Evolutionary conservation across 2,329 filamentous ascomycete genomes (phyloP), one percentile per base, ranked within the genome.

Genomic region (Apiospora koreana): DNA sequence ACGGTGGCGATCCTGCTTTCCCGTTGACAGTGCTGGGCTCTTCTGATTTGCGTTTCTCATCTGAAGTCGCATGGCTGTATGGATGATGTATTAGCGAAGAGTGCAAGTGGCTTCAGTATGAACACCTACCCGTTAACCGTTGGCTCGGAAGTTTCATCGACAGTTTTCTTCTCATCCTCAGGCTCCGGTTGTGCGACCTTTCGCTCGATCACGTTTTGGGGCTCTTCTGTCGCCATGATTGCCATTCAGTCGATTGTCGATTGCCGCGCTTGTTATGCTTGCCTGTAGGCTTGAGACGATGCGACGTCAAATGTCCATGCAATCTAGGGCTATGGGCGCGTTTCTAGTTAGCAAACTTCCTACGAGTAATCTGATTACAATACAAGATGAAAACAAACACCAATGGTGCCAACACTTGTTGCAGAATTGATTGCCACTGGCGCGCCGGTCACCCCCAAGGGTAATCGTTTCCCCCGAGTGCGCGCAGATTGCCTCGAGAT

Each of bases 41-140:
- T 28, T 74, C 70, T 18, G 72, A 64, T 68, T 76, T 71, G 4
- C 72, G 16, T 14, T 67, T 35, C 65, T 74, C 71, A 28, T 76
- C 73, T 23, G 72, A 65, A 68, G 73, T 74, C 16, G 54, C 71
- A 70, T 75, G 72, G 28, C 76, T 78, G 48, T 50, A 31, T 31
- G 18, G 31, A 1, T 14, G 38, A 14, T 5, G 8, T 23, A n/a
- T 62, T 62, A 62, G 54, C 18, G 21, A 23, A 18, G 9, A n/a
- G 23, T 62, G 38, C 9, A 38, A 62, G 31, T 62, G 6, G 3
- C 10, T 38, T 38, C 18, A 62, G 54, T 8, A 38, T 6, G n/a
- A 23, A 69, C 77, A 87, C 88, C 86, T 83, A 91, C 89, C 88
- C 88, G 78, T 90, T 89, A 76, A 87, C 73, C 50, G 77, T 76